phyloP scores from a whole-genome alignment of 371 early-diverging fungal genomes.

The Mortierella sp. region DNA sequence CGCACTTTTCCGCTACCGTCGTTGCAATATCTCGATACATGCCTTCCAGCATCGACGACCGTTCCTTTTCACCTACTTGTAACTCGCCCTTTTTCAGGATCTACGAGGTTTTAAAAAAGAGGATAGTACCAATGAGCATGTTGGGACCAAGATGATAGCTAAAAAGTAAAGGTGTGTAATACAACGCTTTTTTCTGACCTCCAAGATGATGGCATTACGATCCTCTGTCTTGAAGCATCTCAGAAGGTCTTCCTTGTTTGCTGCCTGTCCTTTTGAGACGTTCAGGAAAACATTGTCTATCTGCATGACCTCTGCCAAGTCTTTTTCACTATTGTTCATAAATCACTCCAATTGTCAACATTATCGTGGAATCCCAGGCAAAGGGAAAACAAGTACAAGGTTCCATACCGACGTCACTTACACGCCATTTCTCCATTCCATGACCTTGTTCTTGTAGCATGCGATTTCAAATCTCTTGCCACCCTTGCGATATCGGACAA shows the following conservation, averaged over 20 bases:
- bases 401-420: constrained; percentile 58
- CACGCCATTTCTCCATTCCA: constrained; percentile 95
- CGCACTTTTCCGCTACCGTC: constrained; percentile 92
- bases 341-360: too few species aligned
- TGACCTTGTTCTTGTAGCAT: constrained; percentile 98
- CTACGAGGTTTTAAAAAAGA: constrained; percentile 53
- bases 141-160: too few species aligned
- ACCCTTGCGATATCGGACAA: constrained; percentile 95
- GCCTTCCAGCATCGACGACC: constrained; percentile 85
- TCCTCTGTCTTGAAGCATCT: constrained; percentile 93
- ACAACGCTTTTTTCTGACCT: too few species aligned
- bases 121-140: neutral
- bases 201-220: constrained; percentile 81
- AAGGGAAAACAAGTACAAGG: constrained; percentile 4
- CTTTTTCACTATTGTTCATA: constrained; percentile 94
- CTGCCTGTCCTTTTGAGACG: constrained; percentile 96
- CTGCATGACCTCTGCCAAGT: constrained; percentile 96
- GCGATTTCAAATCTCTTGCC: constrained; percentile 98
- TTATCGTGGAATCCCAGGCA: neutral
- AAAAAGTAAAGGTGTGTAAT: too few species aligned
- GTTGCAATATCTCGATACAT: constrained; percentile 92
- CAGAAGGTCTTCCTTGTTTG: constrained; percentile 87
- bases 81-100: constrained; percentile 95
- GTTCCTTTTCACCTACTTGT: constrained; percentile 96
- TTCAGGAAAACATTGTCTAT: constrained; percentile 92